A percentile compares a stretch with the other conserved stretches of the same genome.
Evolutionary conservation across 768 basidiomycete species (phyloP).

Genomic region (Tricholoma sp.): DNA sequence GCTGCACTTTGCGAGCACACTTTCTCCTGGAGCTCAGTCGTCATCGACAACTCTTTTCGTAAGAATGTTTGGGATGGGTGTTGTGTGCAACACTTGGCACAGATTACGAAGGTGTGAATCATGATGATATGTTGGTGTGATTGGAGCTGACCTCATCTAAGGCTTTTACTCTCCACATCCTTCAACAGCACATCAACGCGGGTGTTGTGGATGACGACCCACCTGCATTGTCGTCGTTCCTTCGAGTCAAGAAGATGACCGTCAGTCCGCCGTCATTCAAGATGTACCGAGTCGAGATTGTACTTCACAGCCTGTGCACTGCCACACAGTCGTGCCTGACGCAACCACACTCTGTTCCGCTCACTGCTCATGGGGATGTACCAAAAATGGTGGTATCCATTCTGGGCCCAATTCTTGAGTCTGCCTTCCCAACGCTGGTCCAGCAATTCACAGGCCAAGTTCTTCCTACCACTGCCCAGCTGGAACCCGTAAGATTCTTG

Average conservation of each 20-base stretch:
- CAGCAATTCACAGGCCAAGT: background rate
- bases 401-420: background rate
- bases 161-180: background rate
- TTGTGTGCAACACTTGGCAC: background rate
- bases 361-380: background rate
- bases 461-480: background rate
- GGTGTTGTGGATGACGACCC: background rate
- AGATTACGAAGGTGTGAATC: background rate
- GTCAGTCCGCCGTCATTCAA: background rate
- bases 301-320: background rate
- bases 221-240: background rate
- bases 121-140: background rate
- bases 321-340: background rate
- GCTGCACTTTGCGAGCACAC: background rate
- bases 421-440: background rate
- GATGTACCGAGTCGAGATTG: background rate
- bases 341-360: background rate
- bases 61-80: background rate
- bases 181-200: background rate
- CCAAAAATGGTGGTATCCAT: background rate
- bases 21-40: background rate
- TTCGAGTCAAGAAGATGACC: background rate
- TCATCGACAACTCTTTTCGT: background rate
- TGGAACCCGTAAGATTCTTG: background rate
- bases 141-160: background rate